These are phyloP conservation scores for Alternaria longipes DNA, from an alignment of 2,329 filamentous ascomycete species.

Conservation along the genomic window DNA sequence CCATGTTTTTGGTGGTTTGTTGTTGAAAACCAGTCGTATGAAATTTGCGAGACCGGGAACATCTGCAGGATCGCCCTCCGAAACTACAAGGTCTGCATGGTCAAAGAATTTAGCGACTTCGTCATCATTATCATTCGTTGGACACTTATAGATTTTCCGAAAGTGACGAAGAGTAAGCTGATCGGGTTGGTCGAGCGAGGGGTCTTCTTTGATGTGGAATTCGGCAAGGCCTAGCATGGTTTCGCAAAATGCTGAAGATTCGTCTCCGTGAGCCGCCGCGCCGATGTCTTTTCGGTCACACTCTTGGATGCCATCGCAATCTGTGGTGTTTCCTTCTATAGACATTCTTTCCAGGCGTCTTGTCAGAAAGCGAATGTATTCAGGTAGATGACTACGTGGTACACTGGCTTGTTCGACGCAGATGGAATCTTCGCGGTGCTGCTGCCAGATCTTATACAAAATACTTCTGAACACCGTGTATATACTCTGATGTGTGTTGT, in stretches of 20 bases:
- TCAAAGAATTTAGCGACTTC: not conserved
- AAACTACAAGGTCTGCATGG: not conserved
- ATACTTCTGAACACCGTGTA: not conserved
- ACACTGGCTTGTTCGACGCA: not conserved
- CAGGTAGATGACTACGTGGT: not conserved
- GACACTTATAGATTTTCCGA: not conserved
- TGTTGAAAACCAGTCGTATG: not conserved
- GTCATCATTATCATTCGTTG: not conserved
- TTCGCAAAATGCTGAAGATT: not conserved
- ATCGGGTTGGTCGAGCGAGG: not conserved
- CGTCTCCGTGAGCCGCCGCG: not conserved
- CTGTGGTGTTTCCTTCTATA: not conserved
- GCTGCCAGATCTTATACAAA: not conserved
- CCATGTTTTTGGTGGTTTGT: not conserved
- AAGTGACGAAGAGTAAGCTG: not conserved
- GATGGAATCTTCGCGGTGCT: not conserved
- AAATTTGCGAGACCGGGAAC: not conserved
- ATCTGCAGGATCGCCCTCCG: not conserved
- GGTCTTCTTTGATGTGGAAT: not conserved
- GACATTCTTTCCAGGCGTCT: not conserved
- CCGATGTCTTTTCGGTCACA: not conserved
- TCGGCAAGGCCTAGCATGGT: not conserved
- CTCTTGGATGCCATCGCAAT: accelerated
- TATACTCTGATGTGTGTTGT: not conserved
- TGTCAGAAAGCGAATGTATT: not conserved